phyloP scores from a whole-genome alignment of 306 rosid species.

The Dryas alaskensis region DNA sequence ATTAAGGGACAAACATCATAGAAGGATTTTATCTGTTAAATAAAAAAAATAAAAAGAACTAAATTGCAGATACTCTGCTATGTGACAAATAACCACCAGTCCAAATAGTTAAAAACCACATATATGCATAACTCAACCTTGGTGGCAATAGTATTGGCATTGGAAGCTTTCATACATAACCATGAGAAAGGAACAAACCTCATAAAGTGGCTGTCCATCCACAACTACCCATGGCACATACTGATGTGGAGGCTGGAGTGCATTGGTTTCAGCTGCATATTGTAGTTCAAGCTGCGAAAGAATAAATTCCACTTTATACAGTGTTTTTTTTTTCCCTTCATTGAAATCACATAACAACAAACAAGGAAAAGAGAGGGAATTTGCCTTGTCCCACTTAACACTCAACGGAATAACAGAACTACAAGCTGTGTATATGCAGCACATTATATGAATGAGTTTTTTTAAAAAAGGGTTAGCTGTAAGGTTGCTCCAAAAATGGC shows the following conservation, averaged over 20 bases:
- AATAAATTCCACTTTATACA: neutral
- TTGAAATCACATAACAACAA: neutral
- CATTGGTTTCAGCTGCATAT: constrained; percentile 64
- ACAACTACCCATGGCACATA: constrained; percentile 95
- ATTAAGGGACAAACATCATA: neutral
- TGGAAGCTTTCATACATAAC: neutral
- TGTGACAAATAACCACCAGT: neutral
- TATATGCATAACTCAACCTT: neutral
- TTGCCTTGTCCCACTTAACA: constrained; percentile 1
- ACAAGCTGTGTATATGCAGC: too few relatives aligned
- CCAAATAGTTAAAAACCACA: neutral
- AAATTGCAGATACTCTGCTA: neutral
- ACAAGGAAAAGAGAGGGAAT: neutral
- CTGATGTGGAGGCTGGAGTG: constrained; percentile 75
- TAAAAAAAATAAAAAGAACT: neutral
- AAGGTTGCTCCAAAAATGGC: neutral
- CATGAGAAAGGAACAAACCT: constrained; percentile 45
- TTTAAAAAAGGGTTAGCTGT: neutral
- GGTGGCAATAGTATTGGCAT: neutral
- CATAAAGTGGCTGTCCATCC: constrained; percentile 77
- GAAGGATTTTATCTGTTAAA: neutral
- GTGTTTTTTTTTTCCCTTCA: neutral
- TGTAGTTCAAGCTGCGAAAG: constrained; percentile 69
- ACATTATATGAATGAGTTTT: too few relatives aligned
- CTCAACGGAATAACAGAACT: neutral